Evolutionary conservation across 139 green algal genomes (phyloP).

Genomic region (Gonium pectorale): DNA sequence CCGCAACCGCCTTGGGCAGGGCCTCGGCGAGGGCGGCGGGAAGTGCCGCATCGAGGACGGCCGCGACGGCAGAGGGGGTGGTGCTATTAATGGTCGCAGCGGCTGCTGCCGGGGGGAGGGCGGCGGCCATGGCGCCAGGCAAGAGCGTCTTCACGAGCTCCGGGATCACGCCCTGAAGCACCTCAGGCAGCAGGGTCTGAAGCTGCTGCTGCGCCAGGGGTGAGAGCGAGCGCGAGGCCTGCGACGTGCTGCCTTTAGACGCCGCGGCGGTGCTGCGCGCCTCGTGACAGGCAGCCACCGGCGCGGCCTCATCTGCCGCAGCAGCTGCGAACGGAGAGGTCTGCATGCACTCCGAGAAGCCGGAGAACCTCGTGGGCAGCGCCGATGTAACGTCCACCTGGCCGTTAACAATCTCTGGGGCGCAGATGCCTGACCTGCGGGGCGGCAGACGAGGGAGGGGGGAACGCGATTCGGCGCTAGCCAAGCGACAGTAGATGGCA

Average conservation of each 20-base stretch:
- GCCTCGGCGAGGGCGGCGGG: neutral
- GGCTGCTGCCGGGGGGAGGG: neutral
- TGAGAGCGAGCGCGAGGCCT: neutral
- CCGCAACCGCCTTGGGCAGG: neutral
- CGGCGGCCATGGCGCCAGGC: neutral
- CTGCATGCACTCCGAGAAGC: neutral
- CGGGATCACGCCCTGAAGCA: neutral
- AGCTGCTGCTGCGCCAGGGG: neutral
- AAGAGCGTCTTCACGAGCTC: neutral
- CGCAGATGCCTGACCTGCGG: neutral
- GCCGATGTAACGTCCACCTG: no score
- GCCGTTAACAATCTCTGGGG: neutral
- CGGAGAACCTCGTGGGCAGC: conserved; percentile 5
- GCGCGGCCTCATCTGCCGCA: no score
- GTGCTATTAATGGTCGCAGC: no score
- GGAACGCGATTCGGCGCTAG: no score
- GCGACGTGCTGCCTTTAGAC: no score
- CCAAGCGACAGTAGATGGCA: no score
- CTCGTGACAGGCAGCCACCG: no score
- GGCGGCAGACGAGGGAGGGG: no score
- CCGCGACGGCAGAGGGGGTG: neutral
- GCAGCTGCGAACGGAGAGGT: no score
- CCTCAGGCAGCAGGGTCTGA: neutral
- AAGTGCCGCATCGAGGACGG: conserved; percentile 11
- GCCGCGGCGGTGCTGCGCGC: no score